Evolutionary conservation across 78 protist species (phyloP).

Genomic region (Protostelium mycophagum): DNA sequence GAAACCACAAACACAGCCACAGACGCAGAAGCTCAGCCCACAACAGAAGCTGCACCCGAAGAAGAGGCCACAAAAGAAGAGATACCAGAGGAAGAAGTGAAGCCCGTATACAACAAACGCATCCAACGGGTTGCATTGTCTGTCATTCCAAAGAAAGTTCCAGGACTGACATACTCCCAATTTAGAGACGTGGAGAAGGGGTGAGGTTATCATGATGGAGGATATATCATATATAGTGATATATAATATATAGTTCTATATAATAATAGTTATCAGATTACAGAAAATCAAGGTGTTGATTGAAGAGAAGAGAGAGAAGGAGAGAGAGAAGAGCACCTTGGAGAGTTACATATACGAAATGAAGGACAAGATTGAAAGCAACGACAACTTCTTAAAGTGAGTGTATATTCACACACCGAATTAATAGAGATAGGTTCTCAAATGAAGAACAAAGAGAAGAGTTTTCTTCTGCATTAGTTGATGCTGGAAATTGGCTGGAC

Average conservation of each 20-base stretch:
- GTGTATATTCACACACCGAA: background rate
- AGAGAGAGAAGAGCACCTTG: slow-evolving; percentile 36
- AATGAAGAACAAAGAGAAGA: background rate
- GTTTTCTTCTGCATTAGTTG: background rate
- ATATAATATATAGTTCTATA: no score
- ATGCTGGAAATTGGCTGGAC: background rate
- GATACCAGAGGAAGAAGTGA: background rate
- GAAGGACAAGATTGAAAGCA: slow-evolving; percentile 22
- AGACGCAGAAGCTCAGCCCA: background rate
- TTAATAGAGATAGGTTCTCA: background rate
- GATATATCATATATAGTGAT: no score
- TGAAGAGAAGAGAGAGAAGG: background rate
- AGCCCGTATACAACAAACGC: background rate
- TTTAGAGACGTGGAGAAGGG: background rate
- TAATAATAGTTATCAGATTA: no score
- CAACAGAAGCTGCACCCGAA: background rate
- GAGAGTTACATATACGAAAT: slow-evolving; percentile 55
- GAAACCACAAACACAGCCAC: background rate
- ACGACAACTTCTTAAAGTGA: slow-evolving; percentile 16
- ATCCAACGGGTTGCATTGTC: slow-evolving; percentile 21
- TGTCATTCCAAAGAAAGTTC: background rate
- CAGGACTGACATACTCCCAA: slow-evolving; percentile 8
- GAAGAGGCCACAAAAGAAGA: background rate
- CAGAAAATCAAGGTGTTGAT: slow-evolving; percentile 2
- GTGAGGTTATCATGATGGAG: slow-evolving; percentile 3